These are phyloP conservation scores for Saururus chinensis DNA, from an alignment of 164 flowering plant species.

Conservation along the genomic window DNA sequence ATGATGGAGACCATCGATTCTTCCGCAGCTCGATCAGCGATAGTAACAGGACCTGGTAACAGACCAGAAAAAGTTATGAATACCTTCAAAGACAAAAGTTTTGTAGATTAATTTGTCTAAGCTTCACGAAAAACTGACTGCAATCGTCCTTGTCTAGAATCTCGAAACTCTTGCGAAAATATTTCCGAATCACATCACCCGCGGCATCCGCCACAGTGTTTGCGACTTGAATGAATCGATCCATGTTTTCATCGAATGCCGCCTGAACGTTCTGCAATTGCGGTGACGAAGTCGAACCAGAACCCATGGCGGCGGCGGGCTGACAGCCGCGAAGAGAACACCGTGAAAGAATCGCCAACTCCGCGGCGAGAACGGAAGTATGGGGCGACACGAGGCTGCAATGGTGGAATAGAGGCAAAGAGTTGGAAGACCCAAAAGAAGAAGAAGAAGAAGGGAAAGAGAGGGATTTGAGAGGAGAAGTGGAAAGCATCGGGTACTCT, in stretches of 20 bases:
- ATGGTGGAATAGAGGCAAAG: not conserved
- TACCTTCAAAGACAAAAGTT: not conserved
- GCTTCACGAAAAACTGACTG: conserved; percentile 30
- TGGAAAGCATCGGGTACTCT: not conserved
- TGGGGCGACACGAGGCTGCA: not conserved
- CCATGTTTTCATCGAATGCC: conserved; percentile 14
- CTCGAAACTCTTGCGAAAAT: conserved; percentile 71
- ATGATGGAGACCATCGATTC: conserved; percentile 80
- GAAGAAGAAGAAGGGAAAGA: not conserved
- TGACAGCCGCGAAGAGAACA: conserved; percentile 15
- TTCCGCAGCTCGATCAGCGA: conserved; percentile 88
- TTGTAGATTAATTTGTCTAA: not conserved
- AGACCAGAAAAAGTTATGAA: not conserved
- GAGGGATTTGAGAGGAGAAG: not conserved
- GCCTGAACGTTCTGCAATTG: not conserved
- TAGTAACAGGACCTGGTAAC: conserved; percentile 82
- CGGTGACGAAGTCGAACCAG: not conserved
- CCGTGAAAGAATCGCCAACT: not conserved
- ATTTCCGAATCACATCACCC: conserved; percentile 72
- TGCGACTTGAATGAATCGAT: conserved; percentile 49
- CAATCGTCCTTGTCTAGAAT: conserved; percentile 79
- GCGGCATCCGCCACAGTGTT: conserved; percentile 78
- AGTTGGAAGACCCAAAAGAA: not conserved
- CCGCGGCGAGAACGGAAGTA: not conserved
- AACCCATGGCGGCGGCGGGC: not conserved